phyloP scores from a whole-genome alignment of 192 early-diverging fungal genomes.

The Diversispora epigaea region DNA sequence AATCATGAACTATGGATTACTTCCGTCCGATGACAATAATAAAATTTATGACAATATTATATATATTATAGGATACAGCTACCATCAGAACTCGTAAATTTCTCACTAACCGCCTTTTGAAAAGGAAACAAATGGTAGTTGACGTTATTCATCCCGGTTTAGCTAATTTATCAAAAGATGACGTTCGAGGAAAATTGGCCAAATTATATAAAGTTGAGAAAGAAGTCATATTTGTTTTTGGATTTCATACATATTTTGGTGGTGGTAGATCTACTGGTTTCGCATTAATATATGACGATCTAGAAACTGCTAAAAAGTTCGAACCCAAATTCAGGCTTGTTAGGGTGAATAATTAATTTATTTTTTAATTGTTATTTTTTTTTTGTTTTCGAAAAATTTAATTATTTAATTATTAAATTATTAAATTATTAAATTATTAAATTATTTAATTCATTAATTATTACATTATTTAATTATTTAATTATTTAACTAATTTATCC shows the following conservation, averaged over 20 bases:
- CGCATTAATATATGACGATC: slow-evolving; percentile 92
- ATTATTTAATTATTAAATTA: slow-evolving; percentile 7
- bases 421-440: no score
- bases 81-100: slow-evolving; percentile 88
- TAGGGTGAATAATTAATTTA: slow-evolving; percentile 52
- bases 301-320: slow-evolving; percentile 95
- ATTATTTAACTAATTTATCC: background rate
- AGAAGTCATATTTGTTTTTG: slow-evolving; percentile 89
- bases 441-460: no score
- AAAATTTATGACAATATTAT: no score
- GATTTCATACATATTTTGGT: slow-evolving; percentile 95
- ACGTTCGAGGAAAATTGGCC: slow-evolving; percentile 89
- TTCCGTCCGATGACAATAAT: no score
- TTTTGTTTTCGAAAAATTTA: background rate
- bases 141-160: slow-evolving; percentile 94
- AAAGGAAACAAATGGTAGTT: slow-evolving; percentile 96
- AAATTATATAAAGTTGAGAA: slow-evolving; percentile 94
- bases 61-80: no score
- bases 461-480: no score
- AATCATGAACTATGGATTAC: no score
- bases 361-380: background rate
- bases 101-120: slow-evolving; percentile 97
- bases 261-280: slow-evolving; percentile 96
- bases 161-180: slow-evolving; percentile 90
- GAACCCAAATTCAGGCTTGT: slow-evolving; percentile 98